These are phyloP conservation scores for Cylindricascospora bacillispora DNA, from an alignment of 1,139 yeast genomes.

Conservation along the genomic window DNA sequence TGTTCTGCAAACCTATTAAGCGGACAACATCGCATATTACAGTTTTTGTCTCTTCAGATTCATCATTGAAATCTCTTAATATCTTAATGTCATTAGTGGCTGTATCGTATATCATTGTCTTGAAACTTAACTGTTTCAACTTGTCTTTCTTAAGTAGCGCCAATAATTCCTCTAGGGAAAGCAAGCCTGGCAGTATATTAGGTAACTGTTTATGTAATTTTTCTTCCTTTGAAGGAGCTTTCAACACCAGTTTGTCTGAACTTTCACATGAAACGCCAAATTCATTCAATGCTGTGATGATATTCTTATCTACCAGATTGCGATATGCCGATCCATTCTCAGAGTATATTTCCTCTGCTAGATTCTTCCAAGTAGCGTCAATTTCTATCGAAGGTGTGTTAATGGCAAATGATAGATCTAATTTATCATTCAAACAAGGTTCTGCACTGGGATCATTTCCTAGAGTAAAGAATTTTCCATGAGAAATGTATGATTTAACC, in stretches of 20 bases:
- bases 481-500: slow-evolving; percentile 25
- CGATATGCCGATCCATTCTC: slow-evolving; percentile 17
- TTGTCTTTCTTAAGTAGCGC: slow-evolving; percentile 18
- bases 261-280: slow-evolving; percentile 11
- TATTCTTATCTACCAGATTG: background rate
- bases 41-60: slow-evolving; percentile 18
- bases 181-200: slow-evolving; percentile 37
- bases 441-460: slow-evolving; percentile 10
- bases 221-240: slow-evolving; percentile 5
- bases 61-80: slow-evolving; percentile 12
- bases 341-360: slow-evolving; percentile 32
- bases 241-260: background rate
- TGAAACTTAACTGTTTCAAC: slow-evolving; percentile 13
- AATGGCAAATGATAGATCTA: slow-evolving; percentile 2
- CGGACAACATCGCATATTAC: slow-evolving; percentile 32
- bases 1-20: slow-evolving; percentile 31
- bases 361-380: slow-evolving; percentile 18
- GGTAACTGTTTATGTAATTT: slow-evolving; percentile 27
- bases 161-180: slow-evolving; percentile 36
- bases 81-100: slow-evolving; percentile 13
- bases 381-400: background rate
- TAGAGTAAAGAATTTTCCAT: slow-evolving; percentile 34
- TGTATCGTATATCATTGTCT: slow-evolving; percentile 16
- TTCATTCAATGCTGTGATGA: slow-evolving; percentile 18
- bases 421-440: slow-evolving; percentile 10